Percentiles rank a stretch among this genome's conserved stretches.
phyloP scores from a whole-genome alignment of 139 green algal genomes.

The Chlorella sp. region DNA sequence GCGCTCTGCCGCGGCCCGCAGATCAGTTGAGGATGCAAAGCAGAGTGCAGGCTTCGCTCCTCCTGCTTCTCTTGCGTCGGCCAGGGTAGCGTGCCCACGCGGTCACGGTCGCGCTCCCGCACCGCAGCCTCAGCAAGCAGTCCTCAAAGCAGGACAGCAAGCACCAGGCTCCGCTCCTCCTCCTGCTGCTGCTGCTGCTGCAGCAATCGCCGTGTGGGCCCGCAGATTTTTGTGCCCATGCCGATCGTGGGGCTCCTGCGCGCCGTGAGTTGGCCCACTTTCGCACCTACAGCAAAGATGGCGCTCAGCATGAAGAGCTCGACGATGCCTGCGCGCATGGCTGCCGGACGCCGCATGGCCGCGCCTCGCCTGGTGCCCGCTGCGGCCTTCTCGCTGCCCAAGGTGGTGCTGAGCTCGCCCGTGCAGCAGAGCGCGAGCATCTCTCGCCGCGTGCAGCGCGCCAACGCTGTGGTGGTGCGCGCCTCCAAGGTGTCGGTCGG shows the following conservation, averaged over 20 bases:
- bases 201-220: neutral
- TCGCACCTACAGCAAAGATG: neutral
- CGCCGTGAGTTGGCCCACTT: neutral
- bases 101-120: too few relatives aligned
- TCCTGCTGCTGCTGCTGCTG: too few relatives aligned
- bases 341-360: neutral
- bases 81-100: too few relatives aligned
- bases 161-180: too few relatives aligned
- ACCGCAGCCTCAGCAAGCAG: too few relatives aligned
- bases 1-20: too few relatives aligned
- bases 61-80: too few relatives aligned
- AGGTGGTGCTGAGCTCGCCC: neutral
- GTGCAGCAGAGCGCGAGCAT: neutral
- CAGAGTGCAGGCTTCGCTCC: too few relatives aligned
- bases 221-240: neutral
- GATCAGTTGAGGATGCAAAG: too few relatives aligned
- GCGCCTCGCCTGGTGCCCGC: too few relatives aligned
- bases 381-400: neutral
- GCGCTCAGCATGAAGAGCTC: neutral
- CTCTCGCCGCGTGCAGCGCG: slow-evolving; percentile 2
- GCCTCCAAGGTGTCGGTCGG: slow-evolving; percentile 82
- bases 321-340: neutral
- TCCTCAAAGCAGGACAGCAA: too few relatives aligned
- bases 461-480: slow-evolving; percentile 23
- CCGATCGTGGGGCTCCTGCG: too few relatives aligned